Evolutionary conservation across 352 stramenopile species (phyloP).

Genomic region (Pseudoperonospora humuli): DNA sequence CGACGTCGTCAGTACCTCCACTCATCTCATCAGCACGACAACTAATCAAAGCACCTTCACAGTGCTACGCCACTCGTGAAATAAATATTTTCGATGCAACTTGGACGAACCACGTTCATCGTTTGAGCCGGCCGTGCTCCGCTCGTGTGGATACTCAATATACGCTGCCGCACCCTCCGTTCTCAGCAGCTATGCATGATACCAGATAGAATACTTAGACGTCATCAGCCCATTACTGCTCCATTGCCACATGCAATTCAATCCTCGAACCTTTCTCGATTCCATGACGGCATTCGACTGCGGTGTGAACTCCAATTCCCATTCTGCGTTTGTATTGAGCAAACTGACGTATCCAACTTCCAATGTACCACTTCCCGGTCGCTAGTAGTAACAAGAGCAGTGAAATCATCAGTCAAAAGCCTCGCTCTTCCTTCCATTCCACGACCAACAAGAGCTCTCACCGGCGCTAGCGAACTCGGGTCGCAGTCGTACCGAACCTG

Average conservation of each 20-base stretch:
- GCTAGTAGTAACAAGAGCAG: constrained; percentile 24
- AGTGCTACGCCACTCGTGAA: constrained; percentile 76
- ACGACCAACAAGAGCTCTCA: constrained; percentile 12
- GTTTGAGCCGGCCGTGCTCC: background rate
- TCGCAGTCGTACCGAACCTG: constrained; percentile 80
- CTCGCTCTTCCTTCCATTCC: background rate
- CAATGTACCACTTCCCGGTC: constrained; percentile 56
- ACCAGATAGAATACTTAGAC: background rate
- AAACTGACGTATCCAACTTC: constrained; percentile 54
- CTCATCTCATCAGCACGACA: background rate
- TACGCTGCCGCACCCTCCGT: constrained; percentile 62
- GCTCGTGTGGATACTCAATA: constrained; percentile 48
- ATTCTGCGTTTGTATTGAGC: constrained; percentile 71
- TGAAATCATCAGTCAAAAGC: background rate
- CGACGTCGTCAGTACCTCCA: constrained; percentile 1
- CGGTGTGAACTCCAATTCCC: constrained; percentile 65
- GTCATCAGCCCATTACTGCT: background rate
- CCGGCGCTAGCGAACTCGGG: constrained; percentile 50
- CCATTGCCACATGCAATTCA: background rate
- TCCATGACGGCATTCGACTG: constrained; percentile 72
- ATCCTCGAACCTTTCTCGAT: constrained; percentile 56
- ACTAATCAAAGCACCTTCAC: constrained; percentile 45
- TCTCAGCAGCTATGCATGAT: constrained; percentile 40
- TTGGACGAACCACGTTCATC: constrained; percentile 1
- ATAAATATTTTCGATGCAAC: constrained; percentile 58